These are phyloP conservation scores for Russula abietina DNA, from an alignment of 768 basidiomycete species.

Conservation along the genomic window DNA sequence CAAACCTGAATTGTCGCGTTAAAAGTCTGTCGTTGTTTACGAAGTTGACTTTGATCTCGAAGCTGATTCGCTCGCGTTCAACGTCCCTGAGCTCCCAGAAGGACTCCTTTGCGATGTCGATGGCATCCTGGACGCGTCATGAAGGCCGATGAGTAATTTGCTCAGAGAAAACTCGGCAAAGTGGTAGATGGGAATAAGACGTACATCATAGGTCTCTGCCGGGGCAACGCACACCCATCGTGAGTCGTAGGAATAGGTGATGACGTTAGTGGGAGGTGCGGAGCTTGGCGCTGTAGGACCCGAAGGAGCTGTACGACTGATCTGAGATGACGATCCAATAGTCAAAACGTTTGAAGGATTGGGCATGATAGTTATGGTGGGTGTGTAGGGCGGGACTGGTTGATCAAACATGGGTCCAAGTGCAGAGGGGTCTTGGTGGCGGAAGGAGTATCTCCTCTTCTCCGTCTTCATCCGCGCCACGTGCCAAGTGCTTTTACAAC, in stretches of 20 bases:
- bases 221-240: conserved; percentile 30
- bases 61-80: conserved; percentile 22
- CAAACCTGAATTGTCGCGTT: conserved; percentile 13
- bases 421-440: no score
- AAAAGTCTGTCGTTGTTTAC: no score
- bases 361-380: no score
- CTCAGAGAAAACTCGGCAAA: no score
- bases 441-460: no score
- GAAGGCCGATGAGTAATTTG: not conserved
- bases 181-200: not conserved
- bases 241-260: conserved; percentile 28
- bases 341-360: no score
- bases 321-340: no score
- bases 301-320: not conserved
- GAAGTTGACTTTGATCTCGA: conserved; percentile 27
- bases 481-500: no score
- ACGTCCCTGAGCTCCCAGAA: conserved; percentile 27
- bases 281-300: not conserved
- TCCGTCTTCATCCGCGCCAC: no score
- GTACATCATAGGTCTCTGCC: conserved; percentile 26
- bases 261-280: conserved; percentile 11
- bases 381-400: no score
- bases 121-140: conserved; percentile 22
- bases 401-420: no score
- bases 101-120: conserved; percentile 23